A percentile compares a stretch with the other conserved stretches of the same genome.
These are phyloP conservation scores for Pythium dissotocum DNA, from an alignment of 352 stramenopile species.

Conservation along the genomic window DNA sequence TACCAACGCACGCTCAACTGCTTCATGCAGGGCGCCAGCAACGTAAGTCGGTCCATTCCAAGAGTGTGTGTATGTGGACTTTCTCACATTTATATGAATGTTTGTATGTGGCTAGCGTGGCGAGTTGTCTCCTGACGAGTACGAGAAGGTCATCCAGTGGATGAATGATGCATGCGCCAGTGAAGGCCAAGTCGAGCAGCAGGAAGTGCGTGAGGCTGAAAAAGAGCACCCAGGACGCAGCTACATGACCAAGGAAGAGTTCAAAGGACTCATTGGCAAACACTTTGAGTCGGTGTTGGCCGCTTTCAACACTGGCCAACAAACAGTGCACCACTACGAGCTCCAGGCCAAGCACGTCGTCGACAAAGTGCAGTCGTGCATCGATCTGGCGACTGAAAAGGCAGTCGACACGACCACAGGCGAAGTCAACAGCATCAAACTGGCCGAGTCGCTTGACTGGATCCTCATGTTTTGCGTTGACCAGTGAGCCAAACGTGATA, in stretches of 20 bases:
- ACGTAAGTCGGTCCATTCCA: slow-evolving; percentile 1
- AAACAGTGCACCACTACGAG: neutral
- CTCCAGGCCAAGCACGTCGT: neutral
- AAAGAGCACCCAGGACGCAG: neutral
- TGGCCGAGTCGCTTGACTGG: slow-evolving; percentile 15
- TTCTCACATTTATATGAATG: neutral
- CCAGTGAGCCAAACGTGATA: neutral
- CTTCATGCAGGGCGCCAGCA: slow-evolving; percentile 8
- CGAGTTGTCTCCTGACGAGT: slow-evolving; percentile 16
- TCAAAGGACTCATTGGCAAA: slow-evolving; percentile 10
- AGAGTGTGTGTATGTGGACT: neutral
- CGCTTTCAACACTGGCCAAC: neutral
- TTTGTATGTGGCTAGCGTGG: neutral
- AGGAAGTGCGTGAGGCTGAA: neutral
- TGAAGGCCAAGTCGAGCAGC: neutral
- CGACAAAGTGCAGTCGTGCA: slow-evolving; percentile 12
- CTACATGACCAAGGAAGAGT: slow-evolving; percentile 15
- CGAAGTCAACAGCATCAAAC: neutral
- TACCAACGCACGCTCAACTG: slow-evolving; percentile 18
- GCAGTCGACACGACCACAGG: neutral
- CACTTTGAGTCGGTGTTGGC: slow-evolving; percentile 1
- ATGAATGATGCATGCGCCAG: slow-evolving; percentile 21
- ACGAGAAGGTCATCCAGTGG: slow-evolving; percentile 16
- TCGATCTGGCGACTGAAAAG: slow-evolving; percentile 13
- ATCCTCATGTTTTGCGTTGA: slow-evolving; percentile 15